Evolutionary conservation across 805 yeast species (phyloP), one percentile per base, ranked within the genome.

Genomic region (Candida pini): DNA sequence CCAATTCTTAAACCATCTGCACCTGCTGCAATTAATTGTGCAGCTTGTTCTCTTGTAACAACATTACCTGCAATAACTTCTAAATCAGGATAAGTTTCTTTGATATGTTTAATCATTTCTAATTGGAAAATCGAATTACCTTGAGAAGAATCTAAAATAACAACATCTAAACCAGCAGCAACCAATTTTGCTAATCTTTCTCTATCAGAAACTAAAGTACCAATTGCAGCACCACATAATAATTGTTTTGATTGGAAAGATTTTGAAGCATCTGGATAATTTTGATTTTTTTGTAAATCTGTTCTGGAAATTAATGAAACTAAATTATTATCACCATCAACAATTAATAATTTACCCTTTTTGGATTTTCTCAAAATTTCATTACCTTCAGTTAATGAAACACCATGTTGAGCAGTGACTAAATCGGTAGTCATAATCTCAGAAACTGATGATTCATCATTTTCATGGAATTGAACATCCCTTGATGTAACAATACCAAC

Each of bases 1-100:
- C 98, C 98, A 51, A 92, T 90, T 76, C 97, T 87, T 56, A 92
- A 73, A 62, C 89, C 97, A 63, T 92, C 98, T 35, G 95, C 96
- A 67, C 98, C 98, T 34, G 95, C 96, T 53, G 74, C 81, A 54
- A 88, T 90, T 58, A 92, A 75, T 57, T 78, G 73, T 43, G 98
- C 98, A 50, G 98, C 97, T 73, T 92, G 98, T 66, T 90, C 98
- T 66, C 98, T 83, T 49, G 97, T 89, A 43, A 89, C 97, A 56
- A 92, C 98, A 62, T 92, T 92, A 74, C 98, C 98, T 42, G 94
- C 98, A 66, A 92, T 79, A 47, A 92, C 85, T 66, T 92, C 78
- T 54, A 92, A 69, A 18, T 81, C 74, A 48, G 95, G 87, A 72
- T 64, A 78, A 34, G 74, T 83, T 48, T 64, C 58, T 69, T 92